Base-by-base conservation (phyloP, 306 rosid genomes). In the Fragaria nilgerrensis region DNA sequence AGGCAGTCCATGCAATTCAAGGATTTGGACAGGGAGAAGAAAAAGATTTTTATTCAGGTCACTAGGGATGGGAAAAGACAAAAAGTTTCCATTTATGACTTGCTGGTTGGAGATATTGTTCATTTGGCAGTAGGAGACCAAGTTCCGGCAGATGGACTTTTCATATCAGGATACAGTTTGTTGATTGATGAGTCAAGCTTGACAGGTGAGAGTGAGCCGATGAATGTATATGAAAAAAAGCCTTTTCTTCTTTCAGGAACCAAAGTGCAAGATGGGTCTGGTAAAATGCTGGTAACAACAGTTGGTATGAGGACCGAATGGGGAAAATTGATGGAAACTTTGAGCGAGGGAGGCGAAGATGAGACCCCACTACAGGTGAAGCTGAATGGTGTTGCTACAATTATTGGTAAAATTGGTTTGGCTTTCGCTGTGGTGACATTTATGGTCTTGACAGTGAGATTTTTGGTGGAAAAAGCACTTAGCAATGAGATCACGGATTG, bases 271-370 rank as follows among this genome's bases (percentile, higher is more conserved):
- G 98, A 95, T 84, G 98, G 98, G 63, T 87, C 92, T 53, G 96
- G 93, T 52, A 90, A 82, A 82, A 92, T 95, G 98, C 81, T 95
- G 84, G 95, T 92, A 62, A 90, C 97, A 76, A 79, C 96, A 56
- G 97, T 95, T 87, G 98, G 98, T 37, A 95, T 95, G 98, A 92
- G 86, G 78, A 95, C 98, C 19, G 98, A 95, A 89, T 95, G 98
- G 98, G 98, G 98, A 79, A 95, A 89, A 82, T 78, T 95, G 92
- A 95, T 95, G 97, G 98, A 90, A 83, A 89, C 98, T 43, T 68
- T 95, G 41, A 90, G 72, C 14, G 96, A 95, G 84, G 97, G 97
- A 59, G 98, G 98, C 76, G 97, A 92, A 48, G 98, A 95, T 74
- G 98, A 95, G 88, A 95, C 98, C 48, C 98, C 98, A 19, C 86